Conservation (phyloP, 371 early-diverging fungal genomes). For the Nosema muscidifuracis region DNA sequence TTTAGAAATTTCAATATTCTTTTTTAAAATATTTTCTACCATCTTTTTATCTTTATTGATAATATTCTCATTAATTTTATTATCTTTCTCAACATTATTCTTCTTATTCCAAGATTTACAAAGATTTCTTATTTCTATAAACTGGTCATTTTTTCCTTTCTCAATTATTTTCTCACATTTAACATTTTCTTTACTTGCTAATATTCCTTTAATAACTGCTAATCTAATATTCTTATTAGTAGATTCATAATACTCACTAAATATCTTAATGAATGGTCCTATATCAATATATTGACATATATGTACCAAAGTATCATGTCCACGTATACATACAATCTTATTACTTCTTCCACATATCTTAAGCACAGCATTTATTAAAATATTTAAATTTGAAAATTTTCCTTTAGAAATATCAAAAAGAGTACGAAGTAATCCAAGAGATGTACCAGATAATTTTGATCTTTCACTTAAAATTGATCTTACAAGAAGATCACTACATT, state of each 20-base stretch:
- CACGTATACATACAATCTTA: constrained; percentile 33
- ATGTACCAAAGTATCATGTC: constrained; percentile 18
- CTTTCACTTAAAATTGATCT: constrained; percentile 50
- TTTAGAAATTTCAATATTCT: neutral
- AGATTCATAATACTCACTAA: constrained; percentile 16
- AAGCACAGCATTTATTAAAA: constrained; percentile 17
- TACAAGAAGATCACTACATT: constrained; percentile 15
- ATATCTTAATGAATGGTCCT: constrained; percentile 1
- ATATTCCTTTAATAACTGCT: constrained; percentile 29
- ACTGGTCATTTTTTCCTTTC: constrained; percentile 37
- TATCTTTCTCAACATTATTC: no score
- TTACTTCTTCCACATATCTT: constrained; percentile 45
- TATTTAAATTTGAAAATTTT: neutral
- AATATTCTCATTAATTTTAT: no score
- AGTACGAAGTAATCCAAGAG: constrained; percentile 29
- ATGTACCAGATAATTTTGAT: constrained; percentile 42
- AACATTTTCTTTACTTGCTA: neutral
- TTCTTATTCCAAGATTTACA: constrained; percentile 14
- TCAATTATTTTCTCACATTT: constrained; percentile 19
- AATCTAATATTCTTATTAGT: constrained; percentile 48
- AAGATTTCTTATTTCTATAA: constrained; percentile 34
- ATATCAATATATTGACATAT: constrained; percentile 22
- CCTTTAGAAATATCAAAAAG: constrained; percentile 10
- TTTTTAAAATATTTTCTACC: neutral
- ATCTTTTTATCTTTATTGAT: neutral